phyloP scores from a whole-genome alignment of 2,329 filamentous ascomycete species.

The Fusarium neocosmosporiellum region DNA sequence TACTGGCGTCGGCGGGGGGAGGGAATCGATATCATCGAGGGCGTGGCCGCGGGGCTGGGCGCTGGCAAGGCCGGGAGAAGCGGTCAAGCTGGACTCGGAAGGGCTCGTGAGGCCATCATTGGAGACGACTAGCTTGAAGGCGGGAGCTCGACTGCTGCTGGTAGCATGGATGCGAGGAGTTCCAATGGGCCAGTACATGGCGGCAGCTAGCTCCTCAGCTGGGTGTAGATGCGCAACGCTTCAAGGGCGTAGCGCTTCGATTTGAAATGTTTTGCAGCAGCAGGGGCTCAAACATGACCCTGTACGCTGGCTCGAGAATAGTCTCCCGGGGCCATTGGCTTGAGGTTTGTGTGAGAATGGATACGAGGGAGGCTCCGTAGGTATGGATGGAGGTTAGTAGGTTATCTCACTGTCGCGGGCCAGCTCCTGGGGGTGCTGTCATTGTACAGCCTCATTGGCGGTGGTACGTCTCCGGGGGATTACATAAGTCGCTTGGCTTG shows the following conservation, averaged over 20 bases:
- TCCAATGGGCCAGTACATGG: slow-evolving; percentile 93
- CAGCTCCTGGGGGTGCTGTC: slow-evolving; percentile 34
- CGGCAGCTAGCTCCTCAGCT: slow-evolving; percentile 46
- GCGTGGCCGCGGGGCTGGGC: slow-evolving; percentile 40
- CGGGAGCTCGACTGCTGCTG: slow-evolving; percentile 70
- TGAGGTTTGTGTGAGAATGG: slow-evolving; percentile 17
- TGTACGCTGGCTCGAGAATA: slow-evolving; percentile 27
- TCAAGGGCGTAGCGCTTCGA: slow-evolving; percentile 26
- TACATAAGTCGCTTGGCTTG: slow-evolving; percentile 21
- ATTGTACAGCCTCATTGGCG: slow-evolving; percentile 29
- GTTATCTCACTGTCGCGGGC: slow-evolving; percentile 25
- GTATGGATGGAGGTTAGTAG: slow-evolving; percentile 1
- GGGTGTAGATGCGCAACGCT: slow-evolving; percentile 35
- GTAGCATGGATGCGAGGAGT: slow-evolving; percentile 86
- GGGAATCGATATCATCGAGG: slow-evolving; percentile 51
- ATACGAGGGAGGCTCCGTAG: slow-evolving; percentile 23
- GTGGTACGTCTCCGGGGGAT: neutral
- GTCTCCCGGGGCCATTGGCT: slow-evolving; percentile 38
- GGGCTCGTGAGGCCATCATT: slow-evolving; percentile 68
- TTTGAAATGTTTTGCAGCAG: slow-evolving; percentile 24
- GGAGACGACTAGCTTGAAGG: slow-evolving; percentile 63
- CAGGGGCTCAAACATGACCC: slow-evolving; percentile 43
- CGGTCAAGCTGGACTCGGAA: slow-evolving; percentile 42
- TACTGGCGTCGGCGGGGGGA: slow-evolving; percentile 57
- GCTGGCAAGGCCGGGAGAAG: slow-evolving; percentile 26